Base-by-base conservation (phyloP, 768 basidiomycete genomes). In the Infundibulicybe gibba region DNA sequence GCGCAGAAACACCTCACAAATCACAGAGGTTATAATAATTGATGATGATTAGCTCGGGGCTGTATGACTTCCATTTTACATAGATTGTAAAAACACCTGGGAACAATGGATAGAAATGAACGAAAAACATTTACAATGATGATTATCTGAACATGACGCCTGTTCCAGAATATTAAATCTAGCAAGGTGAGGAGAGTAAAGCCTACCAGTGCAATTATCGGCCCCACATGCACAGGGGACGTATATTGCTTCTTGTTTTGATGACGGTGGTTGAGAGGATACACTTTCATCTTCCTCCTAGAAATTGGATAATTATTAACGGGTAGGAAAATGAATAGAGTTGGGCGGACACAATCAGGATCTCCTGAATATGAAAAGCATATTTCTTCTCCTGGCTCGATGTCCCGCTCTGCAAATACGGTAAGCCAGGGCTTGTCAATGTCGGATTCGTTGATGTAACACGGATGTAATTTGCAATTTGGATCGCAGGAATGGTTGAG, bases 401-500 rank as follows among this genome's bases (percentile, higher is more conserved):
- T 79, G 49, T 89, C 83, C 8, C 76, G 68, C 34, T 51, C 64
- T 2, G 90, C 80, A 61, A 90, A 93, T 10, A 90, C 68, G 0
- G 79, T 69, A 6, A 92, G 58, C 11, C 85, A 60, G 0, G 89
- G 88, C 57, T 87, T 89, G 10, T 80, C 69, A 13, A 85, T 56
- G 53, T 90, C 79, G 11, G 78, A 75, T 43, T 92, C 90, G 54
- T 91, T 85, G 63, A 90, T 83, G 54, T 93, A 89, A 39, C 79
- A 84, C 0, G 88, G 72, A n/a, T 75, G 74, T 16, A 93, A 75
- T 5, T 61, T 60, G 52, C 85, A 83, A 59, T 95, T 97, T 0
- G 93, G 93, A 47, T 91, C 85, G 56, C 94, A 95, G 14, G 87
- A 91, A 54, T 97, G 92, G 53, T 95, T 97, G 54, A 94, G 65